Conservation (phyloP, 495 filamentous ascomycete species). For the Trichocladium uniseriatum region DNA sequence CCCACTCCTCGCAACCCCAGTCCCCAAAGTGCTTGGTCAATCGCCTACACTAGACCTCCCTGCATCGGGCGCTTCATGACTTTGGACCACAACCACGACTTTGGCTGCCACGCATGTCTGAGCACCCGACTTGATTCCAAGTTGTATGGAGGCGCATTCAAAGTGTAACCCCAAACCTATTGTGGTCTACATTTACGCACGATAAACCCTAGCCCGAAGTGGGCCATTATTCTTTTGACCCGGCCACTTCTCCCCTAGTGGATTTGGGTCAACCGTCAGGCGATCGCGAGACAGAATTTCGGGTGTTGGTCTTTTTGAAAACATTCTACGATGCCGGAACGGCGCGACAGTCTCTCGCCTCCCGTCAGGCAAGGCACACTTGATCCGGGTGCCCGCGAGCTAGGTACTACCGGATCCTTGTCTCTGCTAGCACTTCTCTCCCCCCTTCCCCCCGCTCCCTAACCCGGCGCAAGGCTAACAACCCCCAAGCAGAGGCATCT, state of each 20-base stretch:
- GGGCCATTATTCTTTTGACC: too few species aligned
- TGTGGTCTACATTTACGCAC: background rate
- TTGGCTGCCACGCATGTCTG: too few species aligned
- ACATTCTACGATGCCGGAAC: constrained; percentile 16
- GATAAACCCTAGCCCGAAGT: too few species aligned
- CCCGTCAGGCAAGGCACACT: constrained; percentile 55
- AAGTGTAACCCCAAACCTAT: too few species aligned
- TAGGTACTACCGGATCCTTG: constrained; percentile 43
- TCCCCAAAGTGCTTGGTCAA: too few species aligned
- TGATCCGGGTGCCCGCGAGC: constrained; percentile 76
- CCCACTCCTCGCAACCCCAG: too few species aligned
- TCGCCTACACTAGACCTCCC: background rate
- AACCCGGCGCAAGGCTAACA: constrained; percentile 6
- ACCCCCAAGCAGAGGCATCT: constrained; percentile 44
- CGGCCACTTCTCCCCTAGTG: background rate
- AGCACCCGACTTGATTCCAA: too few species aligned
- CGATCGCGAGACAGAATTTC: background rate
- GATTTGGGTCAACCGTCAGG: background rate
- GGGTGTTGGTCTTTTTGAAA: background rate
- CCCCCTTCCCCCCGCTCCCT: background rate
- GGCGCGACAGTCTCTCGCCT: constrained; percentile 48
- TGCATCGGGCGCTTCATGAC: background rate
- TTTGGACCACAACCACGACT: background rate
- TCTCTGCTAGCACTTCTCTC: background rate
- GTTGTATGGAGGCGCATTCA: too few species aligned